Conservation (phyloP, 2,329 filamentous ascomycete genomes). For the Sporothrix humicola region DNA sequence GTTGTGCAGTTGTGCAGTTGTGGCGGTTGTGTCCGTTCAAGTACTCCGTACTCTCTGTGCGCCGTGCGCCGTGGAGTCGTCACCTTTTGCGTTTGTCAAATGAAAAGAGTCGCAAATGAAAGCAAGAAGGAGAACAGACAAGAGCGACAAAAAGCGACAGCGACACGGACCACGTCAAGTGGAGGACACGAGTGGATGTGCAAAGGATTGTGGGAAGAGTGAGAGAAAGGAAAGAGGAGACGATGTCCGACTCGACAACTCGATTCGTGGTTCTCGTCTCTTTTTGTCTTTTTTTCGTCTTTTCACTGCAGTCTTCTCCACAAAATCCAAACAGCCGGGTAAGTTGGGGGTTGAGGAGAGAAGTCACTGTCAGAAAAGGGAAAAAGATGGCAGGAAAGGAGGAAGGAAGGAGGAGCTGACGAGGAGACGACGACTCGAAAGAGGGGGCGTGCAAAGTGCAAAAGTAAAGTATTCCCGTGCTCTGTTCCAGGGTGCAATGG, state of each 20-base stretch:
- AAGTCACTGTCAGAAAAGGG: background rate
- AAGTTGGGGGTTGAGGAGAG: conserved; percentile 18
- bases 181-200: background rate
- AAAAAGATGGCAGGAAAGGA: background rate
- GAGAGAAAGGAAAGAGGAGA: conserved; percentile 13
- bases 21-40: conserved; percentile 6
- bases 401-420: background rate
- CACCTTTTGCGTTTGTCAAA: background rate
- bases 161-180: background rate
- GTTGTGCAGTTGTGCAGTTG: background rate
- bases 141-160: background rate
- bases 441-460: background rate
- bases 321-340: conserved; percentile 36
- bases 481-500: background rate
- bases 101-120: background rate
- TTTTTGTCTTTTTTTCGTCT: too few relatives aligned
- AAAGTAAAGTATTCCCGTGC: background rate
- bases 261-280: background rate
- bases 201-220: background rate
- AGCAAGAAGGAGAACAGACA: background rate
- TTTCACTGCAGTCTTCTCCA: conserved; percentile 25
- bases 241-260: conserved; percentile 8
- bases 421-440: background rate
- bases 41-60: too few relatives aligned
- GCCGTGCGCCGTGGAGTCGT: background rate